Evolutionary conservation across 306 rosid genomes (phyloP).

Genomic region (Glycine soja): DNA sequence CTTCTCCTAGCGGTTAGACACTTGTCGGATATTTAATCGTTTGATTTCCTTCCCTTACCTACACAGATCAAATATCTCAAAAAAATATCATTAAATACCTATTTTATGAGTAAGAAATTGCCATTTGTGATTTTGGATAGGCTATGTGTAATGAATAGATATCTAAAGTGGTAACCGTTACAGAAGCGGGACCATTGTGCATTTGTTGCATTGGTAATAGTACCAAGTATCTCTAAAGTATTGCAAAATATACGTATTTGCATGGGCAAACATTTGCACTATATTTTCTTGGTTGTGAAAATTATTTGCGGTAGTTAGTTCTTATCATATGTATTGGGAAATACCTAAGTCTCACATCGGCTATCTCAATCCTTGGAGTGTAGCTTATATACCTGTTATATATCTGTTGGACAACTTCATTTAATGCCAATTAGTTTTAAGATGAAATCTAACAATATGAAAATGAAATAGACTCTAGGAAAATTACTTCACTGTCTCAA

Average conservation of each 20-base stretch:
- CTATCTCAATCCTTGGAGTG: too few relatives aligned
- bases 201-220: not conserved
- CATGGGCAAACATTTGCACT: not conserved
- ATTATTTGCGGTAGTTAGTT: not conserved
- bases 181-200: not conserved
- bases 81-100: not conserved
- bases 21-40: not conserved
- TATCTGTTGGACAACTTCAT: too few relatives aligned
- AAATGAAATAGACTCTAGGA: not conserved
- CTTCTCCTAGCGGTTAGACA: not conserved
- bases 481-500: not conserved
- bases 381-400: too few relatives aligned
- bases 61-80: not conserved
- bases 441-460: not conserved
- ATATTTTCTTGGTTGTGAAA: not conserved
- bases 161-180: not conserved
- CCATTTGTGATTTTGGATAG: constrained; percentile 29
- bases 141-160: not conserved
- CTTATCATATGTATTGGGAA: too few relatives aligned
- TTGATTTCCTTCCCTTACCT: not conserved
- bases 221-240: not conserved
- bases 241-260: not conserved
- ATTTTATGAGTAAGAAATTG: constrained; percentile 21
- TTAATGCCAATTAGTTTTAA: too few relatives aligned
- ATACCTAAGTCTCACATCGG: too few relatives aligned